Evolutionary conservation across 139 green algal genomes (phyloP), one percentile per base, ranked within the genome.

Genomic region (Ostreobium quekettii): DNA sequence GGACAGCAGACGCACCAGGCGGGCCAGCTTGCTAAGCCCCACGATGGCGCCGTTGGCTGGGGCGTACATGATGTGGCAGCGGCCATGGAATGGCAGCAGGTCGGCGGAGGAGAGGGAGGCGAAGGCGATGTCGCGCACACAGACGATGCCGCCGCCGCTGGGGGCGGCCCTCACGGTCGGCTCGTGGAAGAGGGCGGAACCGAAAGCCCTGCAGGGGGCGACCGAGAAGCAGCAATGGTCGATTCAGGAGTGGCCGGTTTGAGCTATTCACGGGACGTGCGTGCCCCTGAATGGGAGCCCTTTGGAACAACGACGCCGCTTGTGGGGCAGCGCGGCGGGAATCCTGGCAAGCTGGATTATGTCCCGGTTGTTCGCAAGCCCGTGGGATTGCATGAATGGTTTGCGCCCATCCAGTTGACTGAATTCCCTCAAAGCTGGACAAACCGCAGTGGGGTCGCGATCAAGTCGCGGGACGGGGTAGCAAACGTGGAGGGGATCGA

Each of bases 111-210:
- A 88, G 1, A 86, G 86, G n/a, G 83, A 86, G 2, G 89, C 86
- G 64, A 97, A 93, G 22, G 95, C 85, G 36, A 99, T 92, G 75
- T 97, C 91, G 1, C 87, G 77, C 30, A 98, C 89, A 1, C 95
- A 26, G 1, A 97, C 89, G 6, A 96, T 67, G 28, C 84, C 85
- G 39, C 63, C 57, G 32, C 39, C 26, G 35, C 35, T 62, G 33
- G 60, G 22, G 1, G 53, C 37, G 11, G 47, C 26, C 28, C 33
- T 42, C 2, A 95, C 74, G 0, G 82, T 69, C 0, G 80, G 82
- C 71, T 96, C 89, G 46, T 91, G 74, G 49, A 96, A 96, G 0
- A 95, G 67, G 22, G 89, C 90, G 3, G 69, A 65, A 30, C 82
- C 85, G 26, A 95, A 70, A 1, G 78, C 74, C 60, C 86, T 91